phyloP scores from a whole-genome alignment of 768 basidiomycete species.

The Pluteus cervinus region DNA sequence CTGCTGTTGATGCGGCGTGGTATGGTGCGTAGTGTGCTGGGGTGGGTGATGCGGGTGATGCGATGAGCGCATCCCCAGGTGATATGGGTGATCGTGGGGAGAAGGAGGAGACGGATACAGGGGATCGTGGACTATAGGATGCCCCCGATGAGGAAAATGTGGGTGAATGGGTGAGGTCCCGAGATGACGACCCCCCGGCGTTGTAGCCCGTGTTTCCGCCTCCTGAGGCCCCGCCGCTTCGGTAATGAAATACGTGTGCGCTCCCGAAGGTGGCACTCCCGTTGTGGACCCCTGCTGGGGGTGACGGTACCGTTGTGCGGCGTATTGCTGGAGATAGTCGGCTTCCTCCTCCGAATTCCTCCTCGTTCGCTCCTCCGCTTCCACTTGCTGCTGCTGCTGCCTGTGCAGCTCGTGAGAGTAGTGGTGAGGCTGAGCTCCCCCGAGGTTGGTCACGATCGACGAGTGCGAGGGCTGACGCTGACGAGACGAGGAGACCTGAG shows the following conservation, averaged over 20 bases:
- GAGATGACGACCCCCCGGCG: too few species aligned
- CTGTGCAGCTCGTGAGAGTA: conserved; percentile 46
- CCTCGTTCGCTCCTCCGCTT: conserved; percentile 8
- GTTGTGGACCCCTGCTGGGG: conserved; percentile 27
- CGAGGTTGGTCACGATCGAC: conserved; percentile 32
- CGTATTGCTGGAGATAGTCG: conserved; percentile 15
- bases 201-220: conserved; percentile 13
- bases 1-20: conserved; percentile 15
- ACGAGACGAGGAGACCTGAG: conserved; percentile 36
- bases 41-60: conserved; percentile 10
- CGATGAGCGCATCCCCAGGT: conserved; percentile 5
- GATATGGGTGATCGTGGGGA: conserved; percentile 10
- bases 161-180: conserved; percentile 24
- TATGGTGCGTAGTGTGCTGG: conserved; percentile 11
- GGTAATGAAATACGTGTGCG: conserved; percentile 7
- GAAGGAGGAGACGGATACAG: conserved; percentile 13
- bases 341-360: conserved; percentile 20
- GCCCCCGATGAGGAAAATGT: conserved; percentile 21
- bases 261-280: conserved; percentile 11
- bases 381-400: conserved; percentile 30
- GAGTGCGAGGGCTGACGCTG: conserved; percentile 44
- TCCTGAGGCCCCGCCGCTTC: conserved; percentile 9
- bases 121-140: conserved; percentile 19
- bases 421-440: conserved; percentile 13
- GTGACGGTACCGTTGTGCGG: conserved; percentile 13